Conservation (phyloP, 495 filamentous ascomycete genomes). For the Chaetomium cochliodes region DNA sequence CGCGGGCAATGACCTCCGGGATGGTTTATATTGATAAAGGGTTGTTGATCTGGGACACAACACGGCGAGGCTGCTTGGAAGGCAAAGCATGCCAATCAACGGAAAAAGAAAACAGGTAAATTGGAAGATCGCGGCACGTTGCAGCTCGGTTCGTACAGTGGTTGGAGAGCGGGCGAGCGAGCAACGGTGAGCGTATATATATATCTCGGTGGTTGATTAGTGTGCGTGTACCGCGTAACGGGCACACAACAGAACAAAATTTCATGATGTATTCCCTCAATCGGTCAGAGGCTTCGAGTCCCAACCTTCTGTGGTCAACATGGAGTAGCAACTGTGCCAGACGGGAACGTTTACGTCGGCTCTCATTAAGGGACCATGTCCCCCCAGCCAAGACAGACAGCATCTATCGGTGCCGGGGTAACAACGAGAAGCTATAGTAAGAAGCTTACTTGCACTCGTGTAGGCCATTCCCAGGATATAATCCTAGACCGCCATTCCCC, state of each 20-base stretch:
- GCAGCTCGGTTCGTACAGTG: neutral
- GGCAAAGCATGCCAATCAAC: neutral
- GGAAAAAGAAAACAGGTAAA: neutral
- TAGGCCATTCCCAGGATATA: neutral
- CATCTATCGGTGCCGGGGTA: neutral
- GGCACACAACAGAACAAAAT: conserved; percentile 8
- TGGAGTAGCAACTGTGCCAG: neutral
- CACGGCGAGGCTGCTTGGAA: neutral
- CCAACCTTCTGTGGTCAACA: neutral
- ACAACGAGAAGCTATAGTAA: neutral
- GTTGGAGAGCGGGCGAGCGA: neutral
- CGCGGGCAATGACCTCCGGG: neutral
- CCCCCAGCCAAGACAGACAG: neutral
- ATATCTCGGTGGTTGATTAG: neutral
- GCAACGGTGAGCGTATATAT: neutral
- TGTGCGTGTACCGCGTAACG: neutral
- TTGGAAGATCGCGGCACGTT: neutral
- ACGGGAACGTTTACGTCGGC: neutral
- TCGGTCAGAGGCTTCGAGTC: too few relatives aligned
- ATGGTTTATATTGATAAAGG: neutral
- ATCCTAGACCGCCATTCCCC: neutral
- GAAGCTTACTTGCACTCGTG: neutral
- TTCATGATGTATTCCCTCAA: neutral
- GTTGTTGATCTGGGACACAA: neutral
- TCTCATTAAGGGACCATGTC: neutral